Conservation (phyloP, 2,329 filamentous ascomycete species). For the Fusarium sp. region DNA sequence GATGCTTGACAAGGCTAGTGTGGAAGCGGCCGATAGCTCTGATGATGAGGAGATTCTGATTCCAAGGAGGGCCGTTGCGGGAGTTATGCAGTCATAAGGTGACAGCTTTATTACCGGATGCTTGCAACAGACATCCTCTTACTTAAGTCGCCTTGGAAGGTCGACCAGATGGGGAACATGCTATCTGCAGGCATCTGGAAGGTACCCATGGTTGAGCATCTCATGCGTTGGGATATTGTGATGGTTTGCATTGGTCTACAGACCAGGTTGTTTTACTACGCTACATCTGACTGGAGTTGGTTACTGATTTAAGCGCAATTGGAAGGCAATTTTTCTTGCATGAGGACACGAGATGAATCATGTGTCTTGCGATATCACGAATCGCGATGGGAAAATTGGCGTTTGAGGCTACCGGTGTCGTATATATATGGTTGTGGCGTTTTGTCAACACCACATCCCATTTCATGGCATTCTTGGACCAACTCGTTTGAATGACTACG, state of each 20-base stretch:
- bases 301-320: conserved; percentile 23
- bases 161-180: background rate
- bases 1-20: conserved; percentile 66
- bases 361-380: conserved; percentile 19
- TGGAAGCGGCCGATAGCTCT: conserved; percentile 63
- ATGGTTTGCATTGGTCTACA: conserved; percentile 2
- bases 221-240: background rate
- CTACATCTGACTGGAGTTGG: conserved; percentile 17
- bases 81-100: conserved; percentile 45
- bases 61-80: conserved; percentile 47
- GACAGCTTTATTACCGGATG: background rate
- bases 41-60: conserved; percentile 69
- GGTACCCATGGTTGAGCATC: background rate
- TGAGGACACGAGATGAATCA: conserved; percentile 23
- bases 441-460: conserved; percentile 13
- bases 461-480: background rate
- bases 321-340: conserved; percentile 24
- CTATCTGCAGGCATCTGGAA: background rate
- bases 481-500: background rate
- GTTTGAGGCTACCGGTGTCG: conserved; percentile 14
- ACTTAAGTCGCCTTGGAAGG: background rate
- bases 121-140: background rate
- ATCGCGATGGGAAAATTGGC: conserved; percentile 27
- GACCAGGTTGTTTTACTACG: conserved; percentile 11
- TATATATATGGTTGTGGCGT: conserved; percentile 18